A percentile compares a stretch with the other conserved stretches of the same genome.
phyloP scores from a whole-genome alignment of 2,329 filamentous ascomycete genomes.

The Decorospora gaudefroyi region DNA sequence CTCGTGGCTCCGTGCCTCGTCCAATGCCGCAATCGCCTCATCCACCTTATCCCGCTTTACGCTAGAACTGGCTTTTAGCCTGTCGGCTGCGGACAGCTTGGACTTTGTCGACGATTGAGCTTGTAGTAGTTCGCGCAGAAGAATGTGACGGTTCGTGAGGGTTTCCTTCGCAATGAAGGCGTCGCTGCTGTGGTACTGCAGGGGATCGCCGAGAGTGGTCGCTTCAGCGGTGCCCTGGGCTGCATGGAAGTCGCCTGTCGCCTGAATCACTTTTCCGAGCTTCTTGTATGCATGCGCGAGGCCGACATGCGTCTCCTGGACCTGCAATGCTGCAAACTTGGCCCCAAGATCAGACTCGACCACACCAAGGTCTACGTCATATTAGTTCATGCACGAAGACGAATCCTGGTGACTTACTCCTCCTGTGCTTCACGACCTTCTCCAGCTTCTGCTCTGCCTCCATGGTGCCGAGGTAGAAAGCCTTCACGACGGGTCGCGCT shows the following conservation, averaged over 20 bases:
- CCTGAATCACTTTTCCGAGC: constrained; percentile 90
- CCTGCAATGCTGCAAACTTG: constrained; percentile 82
- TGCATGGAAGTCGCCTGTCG: constrained; percentile 91
- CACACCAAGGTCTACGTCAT: constrained; percentile 74
- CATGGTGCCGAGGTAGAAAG: constrained; percentile 94
- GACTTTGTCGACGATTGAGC: constrained; percentile 83
- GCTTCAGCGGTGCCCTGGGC: constrained; percentile 96
- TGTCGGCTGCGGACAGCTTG: constrained; percentile 83
- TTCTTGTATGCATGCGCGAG: constrained; percentile 91
- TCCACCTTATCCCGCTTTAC: constrained; percentile 96
- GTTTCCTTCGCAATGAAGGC: constrained; percentile 98
- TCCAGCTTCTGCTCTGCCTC: constrained; percentile 97
- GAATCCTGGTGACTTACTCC: constrained; percentile 63
- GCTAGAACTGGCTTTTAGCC: constrained; percentile 82
- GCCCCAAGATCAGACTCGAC: constrained; percentile 92
- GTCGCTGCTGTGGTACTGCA: constrained; percentile 93
- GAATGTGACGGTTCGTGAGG: constrained; percentile 93
- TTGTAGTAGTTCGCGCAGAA: constrained; percentile 89
- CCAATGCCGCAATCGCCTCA: constrained; percentile 88
- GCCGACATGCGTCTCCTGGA: constrained; percentile 87
- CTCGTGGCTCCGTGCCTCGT: constrained; percentile 84
- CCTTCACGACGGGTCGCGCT: constrained; percentile 86
- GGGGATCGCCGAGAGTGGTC: constrained; percentile 88
- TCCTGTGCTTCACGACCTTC: constrained; percentile 84
- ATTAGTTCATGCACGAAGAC: constrained; percentile 29